Evolutionary conservation across 495 filamentous ascomycete species (phyloP).

Genomic region (Clohesyomyces aquaticus): DNA sequence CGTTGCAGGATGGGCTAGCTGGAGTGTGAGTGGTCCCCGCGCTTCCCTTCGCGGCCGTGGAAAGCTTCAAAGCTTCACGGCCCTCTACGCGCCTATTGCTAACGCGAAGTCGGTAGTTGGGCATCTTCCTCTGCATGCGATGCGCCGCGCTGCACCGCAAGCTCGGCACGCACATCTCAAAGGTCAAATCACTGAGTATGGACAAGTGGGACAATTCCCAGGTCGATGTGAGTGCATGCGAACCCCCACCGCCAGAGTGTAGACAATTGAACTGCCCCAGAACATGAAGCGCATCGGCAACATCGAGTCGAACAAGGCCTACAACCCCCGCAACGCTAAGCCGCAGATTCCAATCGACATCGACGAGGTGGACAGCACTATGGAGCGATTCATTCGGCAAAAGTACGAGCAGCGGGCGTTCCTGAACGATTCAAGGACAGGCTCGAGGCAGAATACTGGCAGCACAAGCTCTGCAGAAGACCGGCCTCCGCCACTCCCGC

Average conservation of each 20-base stretch:
- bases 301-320: constrained; percentile 76
- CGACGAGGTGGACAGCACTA: constrained; percentile 87
- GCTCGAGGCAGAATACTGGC: constrained; percentile 53
- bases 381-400: constrained; percentile 91
- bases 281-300: constrained; percentile 94
- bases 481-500: constrained; percentile 77
- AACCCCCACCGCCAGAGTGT: not conserved
- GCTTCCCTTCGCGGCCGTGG: not conserved
- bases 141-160: constrained; percentile 96
- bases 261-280: constrained; percentile 54
- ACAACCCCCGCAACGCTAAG: constrained; percentile 81
- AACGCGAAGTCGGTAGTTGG: constrained; percentile 63
- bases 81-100: constrained; percentile 18
- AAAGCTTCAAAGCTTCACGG: constrained; percentile 15
- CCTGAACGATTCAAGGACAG: constrained; percentile 49
- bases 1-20: constrained; percentile 91
- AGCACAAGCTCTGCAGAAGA: constrained; percentile 55
- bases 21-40: constrained; percentile 73
- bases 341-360: constrained; percentile 82
- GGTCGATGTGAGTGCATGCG: constrained; percentile 72
- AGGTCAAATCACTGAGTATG: constrained; percentile 98
- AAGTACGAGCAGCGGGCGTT: constrained; percentile 78
- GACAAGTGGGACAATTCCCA: constrained; percentile 94
- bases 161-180: constrained; percentile 95
- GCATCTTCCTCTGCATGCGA: constrained; percentile 96